Conservation (phyloP, 2,329 filamentous ascomycete species). For the Cryphonectria carpinicola region DNA sequence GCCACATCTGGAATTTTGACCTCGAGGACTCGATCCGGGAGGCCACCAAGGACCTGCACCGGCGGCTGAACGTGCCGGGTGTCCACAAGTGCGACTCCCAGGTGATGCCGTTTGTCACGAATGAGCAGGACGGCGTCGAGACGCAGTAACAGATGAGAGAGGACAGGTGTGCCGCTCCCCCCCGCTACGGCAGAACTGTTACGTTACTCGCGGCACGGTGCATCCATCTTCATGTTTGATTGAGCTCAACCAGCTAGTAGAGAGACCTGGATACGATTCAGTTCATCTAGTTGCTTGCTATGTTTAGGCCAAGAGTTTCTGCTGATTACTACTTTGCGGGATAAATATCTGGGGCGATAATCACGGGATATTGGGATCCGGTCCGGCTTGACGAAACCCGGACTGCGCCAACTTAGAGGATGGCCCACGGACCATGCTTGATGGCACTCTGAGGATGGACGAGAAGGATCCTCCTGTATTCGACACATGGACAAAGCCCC, state of each 20-base stretch:
- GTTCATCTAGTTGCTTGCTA: not conserved
- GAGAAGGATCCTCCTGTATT: not conserved
- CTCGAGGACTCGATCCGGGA: slow-evolving; percentile 22
- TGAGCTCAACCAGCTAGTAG: not conserved
- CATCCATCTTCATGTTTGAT: not conserved
- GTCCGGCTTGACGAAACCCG: not conserved
- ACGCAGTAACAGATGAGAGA: slow-evolving; percentile 2
- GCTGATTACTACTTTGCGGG: not conserved
- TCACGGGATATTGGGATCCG: slow-evolving; percentile 1
- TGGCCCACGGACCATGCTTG: not conserved
- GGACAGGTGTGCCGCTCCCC: not conserved
- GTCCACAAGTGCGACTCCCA: slow-evolving; percentile 21
- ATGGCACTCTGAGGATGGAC: not conserved
- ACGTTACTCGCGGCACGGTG: not conserved
- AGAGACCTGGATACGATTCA: not conserved
- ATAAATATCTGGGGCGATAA: not conserved
- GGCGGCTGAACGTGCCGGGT: slow-evolving; percentile 20
- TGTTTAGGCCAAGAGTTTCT: not conserved
- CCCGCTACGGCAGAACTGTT: not conserved
- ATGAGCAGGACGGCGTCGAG: slow-evolving; percentile 23
- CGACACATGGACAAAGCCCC: not conserved
- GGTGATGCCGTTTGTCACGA: slow-evolving; percentile 26
- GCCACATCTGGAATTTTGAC: slow-evolving; percentile 26
- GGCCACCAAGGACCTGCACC: slow-evolving; percentile 23
- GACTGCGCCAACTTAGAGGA: slow-evolving; percentile 1